phyloP scores from a whole-genome alignment of 257 asterid species.

The Craterostigma plantagineum region DNA sequence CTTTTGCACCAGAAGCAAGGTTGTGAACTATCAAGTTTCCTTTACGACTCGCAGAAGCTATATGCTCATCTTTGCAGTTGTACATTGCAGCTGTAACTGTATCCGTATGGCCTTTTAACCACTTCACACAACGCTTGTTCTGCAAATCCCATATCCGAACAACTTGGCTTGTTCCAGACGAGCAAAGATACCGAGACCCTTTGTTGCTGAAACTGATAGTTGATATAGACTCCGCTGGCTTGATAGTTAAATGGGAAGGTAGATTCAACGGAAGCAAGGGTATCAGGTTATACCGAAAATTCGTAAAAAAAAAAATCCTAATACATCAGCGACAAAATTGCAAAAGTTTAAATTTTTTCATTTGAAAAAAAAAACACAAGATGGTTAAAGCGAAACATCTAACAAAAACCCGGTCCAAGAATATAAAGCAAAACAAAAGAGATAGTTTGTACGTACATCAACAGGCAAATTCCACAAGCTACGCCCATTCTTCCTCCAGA shows the following conservation, averaged over 20 bases:
- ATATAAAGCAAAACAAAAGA: too few species aligned
- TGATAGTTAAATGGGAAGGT: neutral
- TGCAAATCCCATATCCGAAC: constrained; percentile 97
- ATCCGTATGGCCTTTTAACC: constrained; percentile 94
- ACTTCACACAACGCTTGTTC: constrained; percentile 76
- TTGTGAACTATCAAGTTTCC: constrained; percentile 93
- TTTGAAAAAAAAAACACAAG: too few species aligned
- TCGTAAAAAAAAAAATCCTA: too few species aligned
- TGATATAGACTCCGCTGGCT: constrained; percentile 62
- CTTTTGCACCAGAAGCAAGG: constrained; percentile 87
- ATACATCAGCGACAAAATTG: too few species aligned
- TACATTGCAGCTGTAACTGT: constrained; percentile 76
- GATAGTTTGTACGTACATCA: too few species aligned
- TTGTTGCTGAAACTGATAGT: constrained; percentile 89
- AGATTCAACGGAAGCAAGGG: neutral
- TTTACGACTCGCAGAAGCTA: constrained; percentile 89
- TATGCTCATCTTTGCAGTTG: constrained; percentile 95
- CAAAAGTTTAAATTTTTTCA: too few species aligned
- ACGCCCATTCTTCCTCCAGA: neutral
- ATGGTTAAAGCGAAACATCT: too few species aligned
- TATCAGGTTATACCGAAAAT: neutral
- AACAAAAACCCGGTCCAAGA: too few species aligned
- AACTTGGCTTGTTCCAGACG: constrained; percentile 90
- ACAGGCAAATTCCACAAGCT: neutral
- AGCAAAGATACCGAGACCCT: constrained; percentile 87